Evolutionary conservation across 768 basidiomycete species (phyloP), one percentile per base, ranked within the genome.

Genomic region (Xanthoconium purpureum): DNA sequence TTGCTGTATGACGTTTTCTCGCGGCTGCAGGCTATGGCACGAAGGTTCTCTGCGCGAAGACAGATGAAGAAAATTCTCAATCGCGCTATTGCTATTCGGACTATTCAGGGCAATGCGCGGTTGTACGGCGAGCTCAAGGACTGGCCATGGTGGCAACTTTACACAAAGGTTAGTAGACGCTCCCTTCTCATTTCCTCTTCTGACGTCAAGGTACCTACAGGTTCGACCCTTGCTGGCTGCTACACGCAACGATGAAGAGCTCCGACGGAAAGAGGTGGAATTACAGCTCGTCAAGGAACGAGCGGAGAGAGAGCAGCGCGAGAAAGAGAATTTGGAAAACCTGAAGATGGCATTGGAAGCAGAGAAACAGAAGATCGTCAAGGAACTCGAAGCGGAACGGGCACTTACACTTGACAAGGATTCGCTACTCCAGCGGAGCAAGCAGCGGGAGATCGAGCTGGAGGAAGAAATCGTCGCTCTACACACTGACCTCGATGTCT

Each of bases 101-200:
- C 91, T 2, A 94, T 98, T 58, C 97, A 98, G 68, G 82, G 87
- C 44, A 99, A 99, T 68, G 96, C 96, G 3, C 79, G 94, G 20
- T 80, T 97, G 20, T 98, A 98, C 67, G 86, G 88, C 8, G 88
- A 92, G 53, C 78, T 99, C 30, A 80, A 85, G 45, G 92, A 96
- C 50, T 98, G 97, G 97, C 94, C 96, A 2, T 98, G 97, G 97
- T 99, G 97, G 97, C 90, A 94, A 59, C 79, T 98, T 10, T 99
- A 95, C 69, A 94, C 94, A 3, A 96, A 96, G 78, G 93, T 84
- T 58, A 44, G 72, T 53, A 13, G 7, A 17, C 0, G 5, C 14
- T 37, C 24, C 35, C n/a, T 52, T 14, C 14, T 35, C 3, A 24
- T 18, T 42, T 35, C 50, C 10, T 39, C 42, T 45, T 24, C 48